Percentiles rank a stretch among this genome's conserved stretches.
phyloP scores from a whole-genome alignment of 176 grass and related monocot genomes.

The Thalia dealbata region DNA sequence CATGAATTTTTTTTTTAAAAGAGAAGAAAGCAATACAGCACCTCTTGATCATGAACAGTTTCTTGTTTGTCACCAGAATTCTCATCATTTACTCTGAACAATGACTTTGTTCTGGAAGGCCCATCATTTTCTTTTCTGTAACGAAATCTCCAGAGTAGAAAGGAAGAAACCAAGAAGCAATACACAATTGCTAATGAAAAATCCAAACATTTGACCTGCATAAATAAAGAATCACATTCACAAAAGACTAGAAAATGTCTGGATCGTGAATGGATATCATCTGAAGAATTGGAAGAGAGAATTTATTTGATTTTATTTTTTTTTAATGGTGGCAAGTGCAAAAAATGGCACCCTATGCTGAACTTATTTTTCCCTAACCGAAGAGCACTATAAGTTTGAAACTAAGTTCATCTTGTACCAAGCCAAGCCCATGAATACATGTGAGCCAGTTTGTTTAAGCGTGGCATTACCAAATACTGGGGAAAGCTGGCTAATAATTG shows the following conservation, averaged over 20 bases:
- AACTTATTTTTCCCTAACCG: too few relatives aligned
- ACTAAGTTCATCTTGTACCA: too few relatives aligned
- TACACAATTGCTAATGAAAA: constrained; percentile 72
- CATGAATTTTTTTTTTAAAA: neutral
- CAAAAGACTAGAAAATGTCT: neutral
- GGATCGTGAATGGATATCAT: constrained; percentile 4
- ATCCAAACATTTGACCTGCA: constrained; percentile 94
- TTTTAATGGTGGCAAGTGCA: too few relatives aligned
- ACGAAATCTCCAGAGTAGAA: constrained; percentile 48
- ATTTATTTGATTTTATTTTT: too few relatives aligned
- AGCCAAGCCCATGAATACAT: too few relatives aligned
- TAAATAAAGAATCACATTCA: constrained; percentile 25
- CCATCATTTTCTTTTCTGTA: constrained; percentile 42
- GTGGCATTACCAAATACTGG: too few relatives aligned
- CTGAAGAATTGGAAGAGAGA: too few relatives aligned
- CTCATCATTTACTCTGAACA: constrained; percentile 26
- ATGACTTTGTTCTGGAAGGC: constrained; percentile 23
- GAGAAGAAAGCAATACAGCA: constrained; percentile 16
- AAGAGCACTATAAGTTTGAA: too few relatives aligned
- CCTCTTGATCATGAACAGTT: constrained; percentile 28
- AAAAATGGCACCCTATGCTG: too few relatives aligned
- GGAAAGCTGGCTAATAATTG: too few relatives aligned
- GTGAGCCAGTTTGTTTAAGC: too few relatives aligned
- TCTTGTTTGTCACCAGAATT: constrained; percentile 30
- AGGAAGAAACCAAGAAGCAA: constrained; percentile 37